Percentiles rank a stretch among this genome's conserved stretches.
phyloP scores from a whole-genome alignment of 495 filamentous ascomycete genomes.

The Penicillium atrosanguineum region DNA sequence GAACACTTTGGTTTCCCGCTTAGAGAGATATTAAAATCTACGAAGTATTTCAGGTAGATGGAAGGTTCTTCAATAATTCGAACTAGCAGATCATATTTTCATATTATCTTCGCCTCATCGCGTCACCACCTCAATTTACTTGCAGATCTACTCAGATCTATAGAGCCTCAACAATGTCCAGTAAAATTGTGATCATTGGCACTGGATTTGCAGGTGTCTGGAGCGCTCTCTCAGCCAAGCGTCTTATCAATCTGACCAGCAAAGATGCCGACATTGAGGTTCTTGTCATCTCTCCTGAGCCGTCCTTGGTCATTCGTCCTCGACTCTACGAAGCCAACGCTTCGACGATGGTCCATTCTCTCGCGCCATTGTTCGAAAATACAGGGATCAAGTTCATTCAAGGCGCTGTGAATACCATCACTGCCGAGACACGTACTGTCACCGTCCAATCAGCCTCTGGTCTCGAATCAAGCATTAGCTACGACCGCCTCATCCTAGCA shows the following conservation, averaged over 20 bases:
- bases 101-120: neutral
- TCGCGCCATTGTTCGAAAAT: slow-evolving; percentile 24
- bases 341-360: slow-evolving; percentile 16
- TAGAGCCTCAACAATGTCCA: neutral
- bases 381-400: slow-evolving; percentile 20
- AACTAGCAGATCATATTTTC: neutral
- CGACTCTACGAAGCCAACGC: slow-evolving; percentile 34
- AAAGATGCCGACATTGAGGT: slow-evolving; percentile 22
- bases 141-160: neutral
- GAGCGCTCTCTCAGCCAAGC: slow-evolving; percentile 32
- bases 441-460: slow-evolving; percentile 11
- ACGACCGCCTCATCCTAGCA: slow-evolving; percentile 33
- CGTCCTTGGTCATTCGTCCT: slow-evolving; percentile 28
- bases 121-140: neutral
- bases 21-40: neutral
- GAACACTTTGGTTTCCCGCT: neutral
- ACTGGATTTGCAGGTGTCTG: slow-evolving; percentile 37
- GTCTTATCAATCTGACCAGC: slow-evolving; percentile 20
- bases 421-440: slow-evolving; percentile 16
- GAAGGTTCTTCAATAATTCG: neutral
- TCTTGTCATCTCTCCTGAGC: slow-evolving; percentile 28
- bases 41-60: neutral
- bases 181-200: slow-evolving; percentile 25
- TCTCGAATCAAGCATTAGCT: slow-evolving; percentile 12
- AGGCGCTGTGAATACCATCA: slow-evolving; percentile 26